These are phyloP conservation scores for Luvunga scandens DNA, from an alignment of 345 rosid genomes.

Conservation along the genomic window DNA sequence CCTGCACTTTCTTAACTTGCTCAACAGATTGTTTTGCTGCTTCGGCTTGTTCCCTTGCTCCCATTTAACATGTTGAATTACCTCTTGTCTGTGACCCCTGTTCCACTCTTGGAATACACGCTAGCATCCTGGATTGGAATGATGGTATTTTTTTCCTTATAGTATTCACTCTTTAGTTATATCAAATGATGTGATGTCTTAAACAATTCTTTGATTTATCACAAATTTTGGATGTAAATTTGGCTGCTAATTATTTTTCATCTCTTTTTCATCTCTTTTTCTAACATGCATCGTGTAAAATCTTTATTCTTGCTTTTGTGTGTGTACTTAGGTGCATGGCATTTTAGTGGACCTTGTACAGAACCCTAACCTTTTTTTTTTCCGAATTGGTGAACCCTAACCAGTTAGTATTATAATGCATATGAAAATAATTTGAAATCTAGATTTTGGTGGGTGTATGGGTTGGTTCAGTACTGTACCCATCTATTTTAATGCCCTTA, in stretches of 20 bases:
- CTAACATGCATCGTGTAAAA: background rate
- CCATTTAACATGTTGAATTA: conserved; percentile 96
- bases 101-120: conserved; percentile 71
- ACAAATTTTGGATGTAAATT: background rate
- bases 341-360: background rate
- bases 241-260: background rate
- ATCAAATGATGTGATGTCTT: background rate
- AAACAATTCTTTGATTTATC: background rate
- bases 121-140: conserved; percentile 99
- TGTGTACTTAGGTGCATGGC: background rate
- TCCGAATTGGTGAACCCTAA: background rate
- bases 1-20: conserved; percentile 14
- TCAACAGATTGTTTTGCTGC: conserved; percentile 77
- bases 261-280: background rate
- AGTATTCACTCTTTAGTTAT: background rate
- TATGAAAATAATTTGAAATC: background rate
- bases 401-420: too few relatives aligned
- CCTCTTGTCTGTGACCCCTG: conserved; percentile 92
- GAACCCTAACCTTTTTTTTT: too few relatives aligned
- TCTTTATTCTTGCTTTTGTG: background rate
- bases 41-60: conserved; percentile 93
- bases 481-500: background rate
- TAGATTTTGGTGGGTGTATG: background rate
- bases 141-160: conserved; percentile 59
- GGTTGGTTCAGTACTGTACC: background rate